Base-by-base conservation (phyloP, 169 alveolate genomes). In the Hepatocystis sp. region DNA sequence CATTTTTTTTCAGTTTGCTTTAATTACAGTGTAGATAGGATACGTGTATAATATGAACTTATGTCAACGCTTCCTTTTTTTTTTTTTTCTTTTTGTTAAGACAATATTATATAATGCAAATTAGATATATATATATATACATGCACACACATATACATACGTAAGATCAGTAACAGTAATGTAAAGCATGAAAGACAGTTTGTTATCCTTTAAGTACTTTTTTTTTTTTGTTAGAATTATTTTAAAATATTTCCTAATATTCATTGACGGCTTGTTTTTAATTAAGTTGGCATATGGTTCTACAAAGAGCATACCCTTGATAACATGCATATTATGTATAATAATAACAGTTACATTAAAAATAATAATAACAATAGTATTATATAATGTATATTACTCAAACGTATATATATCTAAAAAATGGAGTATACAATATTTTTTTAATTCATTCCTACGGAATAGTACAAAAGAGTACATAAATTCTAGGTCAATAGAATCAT, bases 131-230 rank as follows among this genome's bases (percentile, higher is more conserved):
- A n/a, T n/a, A n/a, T n/a, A n/a, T n/a, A n/a, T n/a, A n/a, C n/a
- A n/a, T n/a, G n/a, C n/a, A n/a, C n/a, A n/a, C n/a, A n/a, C n/a
- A n/a, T n/a, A n/a, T n/a, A 51, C 46, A 67, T 46, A 19, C 34
- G 2, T 27, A 19, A 52, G 30, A 58, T 58, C 56, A 51, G 63
- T n/a, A n/a, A n/a, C n/a, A n/a, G n/a, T n/a, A n/a, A n/a, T n/a
- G n/a, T n/a, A 27, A 47, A 76, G 44, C 60, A 76, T 76, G 88
- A 76, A 76, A 76, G 58, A 40, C 15, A 65, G 64, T 19, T 76
- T 76, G 36, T 32, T 76, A 17, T 76, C 88, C 21, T 25, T 76
- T 30, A 58, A 76, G 21, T 71, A 76, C 15, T 34, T 58, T 25
- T 51, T 76, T 39, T 76, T 58, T 63, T 46, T 76, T 58, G 66